Base-by-base conservation (phyloP, 2,329 filamentous ascomycete genomes). In the Hymenoscyphus fraxineus region DNA sequence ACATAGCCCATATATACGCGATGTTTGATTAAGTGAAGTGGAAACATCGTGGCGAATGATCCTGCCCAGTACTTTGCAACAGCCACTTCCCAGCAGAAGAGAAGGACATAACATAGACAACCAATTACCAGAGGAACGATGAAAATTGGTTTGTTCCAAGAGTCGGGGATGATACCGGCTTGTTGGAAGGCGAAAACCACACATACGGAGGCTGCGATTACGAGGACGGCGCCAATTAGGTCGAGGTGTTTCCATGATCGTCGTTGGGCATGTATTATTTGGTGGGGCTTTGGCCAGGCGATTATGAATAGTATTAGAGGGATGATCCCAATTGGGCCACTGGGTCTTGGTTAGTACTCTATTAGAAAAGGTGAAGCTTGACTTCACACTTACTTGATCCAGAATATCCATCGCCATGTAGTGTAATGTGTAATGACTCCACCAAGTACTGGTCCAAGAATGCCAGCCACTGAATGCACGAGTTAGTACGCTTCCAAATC, bases 111-210 rank as follows among this genome's bases (percentile, higher is more conserved):
- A 58, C 54, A 62, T 19, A 58, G 13, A 31, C 32, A 15, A 7
- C 47, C 80, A 1, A 76, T 27, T 6, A 78, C 61, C 2, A 83
- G 69, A 1, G 80, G 79, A 1, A 73, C 78, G 22, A 82, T 69
- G 67, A 83, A 82, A 16, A 77, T 62, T 7, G 76, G 74, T 7
- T 73, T 69, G 5, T 66, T 65, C 83, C 83, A 87, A 1, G 60
- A 56, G 47, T 68, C 60, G 12, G 64, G 51, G 5, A 66, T 62
- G 15, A 71, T 27, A 2, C 71, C 70, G 2, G 65, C 70, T 64
- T 71, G 47, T 68, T 88, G 84, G 63, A 88, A 85, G 1, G 85
- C 77, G 68, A 85, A 86, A 0, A 86, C 82, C 4, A 86, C 77
- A 2, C 87, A 77, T 0, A 84, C 80, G 0, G 84, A 80, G 1